Evolutionary conservation across 139 green algal species (phyloP), one percentile per base, ranked within the genome.

Genomic region (Tetratostichococcus sp.): DNA sequence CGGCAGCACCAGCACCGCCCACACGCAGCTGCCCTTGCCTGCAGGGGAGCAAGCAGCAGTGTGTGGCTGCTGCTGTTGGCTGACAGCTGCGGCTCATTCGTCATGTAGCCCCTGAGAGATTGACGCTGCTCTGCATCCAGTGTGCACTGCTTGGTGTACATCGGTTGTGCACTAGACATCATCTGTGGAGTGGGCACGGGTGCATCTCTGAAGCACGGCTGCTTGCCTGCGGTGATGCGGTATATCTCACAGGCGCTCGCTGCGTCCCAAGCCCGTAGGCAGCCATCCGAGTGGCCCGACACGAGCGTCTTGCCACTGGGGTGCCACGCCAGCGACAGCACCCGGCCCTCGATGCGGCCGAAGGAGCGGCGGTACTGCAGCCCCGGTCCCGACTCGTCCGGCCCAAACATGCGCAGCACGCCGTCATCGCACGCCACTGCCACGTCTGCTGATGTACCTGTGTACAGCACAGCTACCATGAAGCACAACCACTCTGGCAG

Each of bases 371-470:
- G 70, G 74, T 90, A 87, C 70, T 83, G 77, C 35, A 89, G 71
- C 0, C 93, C 93, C 14, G 79, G 82, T 23, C 81, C 78, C 28
- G 82, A 81, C 0, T 66, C 77, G 62, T 93, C 80, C 4, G 89
- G 81, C 1, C 43, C 67, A 67, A 97, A 95, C 30, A 98, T 71
- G 5, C 93, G 84, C 39, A 95, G 77, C 73, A 79, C 88, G 71
- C 94, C 94, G 71, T 98, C 94, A 75, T 97, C 94, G 76, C 93
- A 97, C 26, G 92, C 94, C 14, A 92, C 89, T 25, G 93, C 94
- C 11, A 98, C 25, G 34, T 70, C 65, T 70, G 91, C 82, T 1
- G 77, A 74, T 26, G 42, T 65, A 31, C 31, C 75, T 59, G 70
- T n/a, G n/a, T n/a, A n/a, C n/a, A n/a, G n/a, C 43, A 70, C 31